Conservation (phyloP, 2,329 filamentous ascomycete species). For the Trichoderma sp. region DNA sequence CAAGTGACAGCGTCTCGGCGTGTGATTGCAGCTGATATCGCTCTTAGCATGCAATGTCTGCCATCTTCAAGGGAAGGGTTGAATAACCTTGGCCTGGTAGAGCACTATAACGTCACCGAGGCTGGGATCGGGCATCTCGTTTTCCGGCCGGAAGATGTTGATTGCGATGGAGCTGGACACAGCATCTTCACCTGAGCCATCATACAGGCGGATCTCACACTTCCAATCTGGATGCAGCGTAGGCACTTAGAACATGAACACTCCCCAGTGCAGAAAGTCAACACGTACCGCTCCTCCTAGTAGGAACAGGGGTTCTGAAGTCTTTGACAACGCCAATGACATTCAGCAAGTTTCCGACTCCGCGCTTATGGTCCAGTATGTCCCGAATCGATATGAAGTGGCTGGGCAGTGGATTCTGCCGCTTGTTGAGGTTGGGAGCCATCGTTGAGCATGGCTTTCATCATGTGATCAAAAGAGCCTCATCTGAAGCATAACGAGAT, state of each 20-base stretch:
- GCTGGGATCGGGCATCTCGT: conserved; percentile 47
- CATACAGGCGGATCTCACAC: conserved; percentile 58
- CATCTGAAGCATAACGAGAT: background rate
- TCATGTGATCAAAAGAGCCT: background rate
- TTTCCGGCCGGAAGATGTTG: conserved; percentile 56
- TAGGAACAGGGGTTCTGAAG: conserved; percentile 49
- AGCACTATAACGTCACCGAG: conserved; percentile 44
- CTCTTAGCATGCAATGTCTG: background rate
- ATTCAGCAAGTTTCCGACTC: conserved; percentile 41
- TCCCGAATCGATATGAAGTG: conserved; percentile 36
- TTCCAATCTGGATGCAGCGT: conserved; percentile 50
- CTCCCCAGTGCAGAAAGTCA: background rate
- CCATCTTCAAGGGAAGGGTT: background rate
- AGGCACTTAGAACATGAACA: background rate
- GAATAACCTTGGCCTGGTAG: conserved; percentile 51
- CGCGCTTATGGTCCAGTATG: conserved; percentile 41
- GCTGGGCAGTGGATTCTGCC: conserved; percentile 22
- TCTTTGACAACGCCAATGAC: conserved; percentile 72
- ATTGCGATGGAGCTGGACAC: conserved; percentile 42
- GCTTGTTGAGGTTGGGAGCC: conserved; percentile 2
- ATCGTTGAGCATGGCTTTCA: conserved; percentile 13
- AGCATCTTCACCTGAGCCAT: conserved; percentile 51
- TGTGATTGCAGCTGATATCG: conserved; percentile 9
- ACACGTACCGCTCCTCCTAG: conserved; percentile 48
- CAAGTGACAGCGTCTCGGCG: conserved; percentile 36